Conservation (phyloP, 306 rosid species). For the peach (Prunus persica) region DNA sequence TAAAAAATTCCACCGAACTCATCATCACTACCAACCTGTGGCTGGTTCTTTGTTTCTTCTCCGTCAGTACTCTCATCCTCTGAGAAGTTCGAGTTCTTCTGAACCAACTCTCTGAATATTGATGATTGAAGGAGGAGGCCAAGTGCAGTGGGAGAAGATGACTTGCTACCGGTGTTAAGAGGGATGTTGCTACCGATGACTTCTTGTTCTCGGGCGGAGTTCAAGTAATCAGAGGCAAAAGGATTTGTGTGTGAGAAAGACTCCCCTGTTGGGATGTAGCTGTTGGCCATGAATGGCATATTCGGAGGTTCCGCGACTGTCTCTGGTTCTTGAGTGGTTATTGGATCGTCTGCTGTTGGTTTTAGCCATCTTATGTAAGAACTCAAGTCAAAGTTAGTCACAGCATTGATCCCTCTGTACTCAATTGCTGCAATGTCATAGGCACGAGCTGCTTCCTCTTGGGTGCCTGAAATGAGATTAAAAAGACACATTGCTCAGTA, state of each 20-base stretch:
- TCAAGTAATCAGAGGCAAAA: constrained; percentile 26
- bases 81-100: constrained; percentile 48
- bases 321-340: constrained; percentile 29
- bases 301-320: constrained; percentile 23
- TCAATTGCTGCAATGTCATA: constrained; percentile 92
- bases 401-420: constrained; percentile 82
- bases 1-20: constrained; percentile 50
- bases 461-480: constrained; percentile 46
- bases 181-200: constrained; percentile 27
- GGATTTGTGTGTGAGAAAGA: constrained; percentile 27
- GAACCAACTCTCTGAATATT: constrained; percentile 56
- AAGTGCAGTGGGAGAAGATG: constrained; percentile 64
- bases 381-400: constrained; percentile 84
- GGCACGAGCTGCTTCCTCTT: constrained; percentile 91
- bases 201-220: constrained; percentile 36
- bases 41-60: constrained; percentile 41
- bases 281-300: constrained; percentile 24
- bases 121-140: constrained; percentile 68
- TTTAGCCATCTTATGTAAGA: constrained; percentile 76
- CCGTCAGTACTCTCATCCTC: constrained; percentile 49
- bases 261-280: constrained; percentile 29
- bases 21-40: constrained; percentile 30
- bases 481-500: background rate
- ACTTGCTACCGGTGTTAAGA: constrained; percentile 24
- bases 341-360: constrained; percentile 34